These are phyloP conservation scores for Tephrocybe rancida DNA, from an alignment of 768 basidiomycete genomes.

Conservation along the genomic window DNA sequence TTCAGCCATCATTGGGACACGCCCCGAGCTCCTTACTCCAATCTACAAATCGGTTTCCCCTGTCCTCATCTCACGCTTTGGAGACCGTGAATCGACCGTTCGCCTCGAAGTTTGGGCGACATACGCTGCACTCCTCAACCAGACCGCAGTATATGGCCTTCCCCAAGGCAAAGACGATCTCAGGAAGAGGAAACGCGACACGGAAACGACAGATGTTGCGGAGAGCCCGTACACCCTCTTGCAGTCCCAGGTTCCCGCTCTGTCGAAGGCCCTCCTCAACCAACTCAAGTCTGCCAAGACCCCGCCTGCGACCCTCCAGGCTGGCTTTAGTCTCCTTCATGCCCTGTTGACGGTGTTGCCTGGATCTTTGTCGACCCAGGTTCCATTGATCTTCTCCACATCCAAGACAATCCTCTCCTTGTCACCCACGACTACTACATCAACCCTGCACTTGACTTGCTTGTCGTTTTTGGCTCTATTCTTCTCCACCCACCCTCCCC, in stretches of 20 bases:
- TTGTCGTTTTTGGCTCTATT: slow-evolving; percentile 86
- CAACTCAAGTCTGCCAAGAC: slow-evolving; percentile 87
- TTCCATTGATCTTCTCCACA: slow-evolving; percentile 62
- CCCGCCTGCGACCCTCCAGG: slow-evolving; percentile 74
- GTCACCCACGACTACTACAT: slow-evolving; percentile 73
- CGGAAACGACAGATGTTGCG: slow-evolving; percentile 72
- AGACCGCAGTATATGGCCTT: slow-evolving; percentile 78
- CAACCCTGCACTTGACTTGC: slow-evolving; percentile 80
- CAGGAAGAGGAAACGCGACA: slow-evolving; percentile 78
- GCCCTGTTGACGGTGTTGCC: slow-evolving; percentile 79
- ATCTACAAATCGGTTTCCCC: slow-evolving; percentile 88
- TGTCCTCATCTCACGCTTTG: slow-evolving; percentile 87
- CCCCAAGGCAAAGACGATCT: slow-evolving; percentile 54
- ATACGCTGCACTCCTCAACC: slow-evolving; percentile 78
- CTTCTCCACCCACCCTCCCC: slow-evolving; percentile 69
- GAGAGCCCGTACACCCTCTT: slow-evolving; percentile 76
- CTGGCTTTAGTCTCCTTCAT: slow-evolving; percentile 81
- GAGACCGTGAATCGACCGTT: slow-evolving; percentile 95
- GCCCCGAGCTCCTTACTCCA: slow-evolving; percentile 79
- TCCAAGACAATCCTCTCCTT: slow-evolving; percentile 68
- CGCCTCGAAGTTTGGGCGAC: slow-evolving; percentile 91
- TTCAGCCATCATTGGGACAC: slow-evolving; percentile 82
- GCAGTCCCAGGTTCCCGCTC: slow-evolving; percentile 70
- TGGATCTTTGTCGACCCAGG: slow-evolving; percentile 77
- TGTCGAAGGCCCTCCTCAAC: slow-evolving; percentile 81